Evolutionary conservation across 768 basidiomycete genomes (phyloP).

Genomic region (Antrodiella citrinella): DNA sequence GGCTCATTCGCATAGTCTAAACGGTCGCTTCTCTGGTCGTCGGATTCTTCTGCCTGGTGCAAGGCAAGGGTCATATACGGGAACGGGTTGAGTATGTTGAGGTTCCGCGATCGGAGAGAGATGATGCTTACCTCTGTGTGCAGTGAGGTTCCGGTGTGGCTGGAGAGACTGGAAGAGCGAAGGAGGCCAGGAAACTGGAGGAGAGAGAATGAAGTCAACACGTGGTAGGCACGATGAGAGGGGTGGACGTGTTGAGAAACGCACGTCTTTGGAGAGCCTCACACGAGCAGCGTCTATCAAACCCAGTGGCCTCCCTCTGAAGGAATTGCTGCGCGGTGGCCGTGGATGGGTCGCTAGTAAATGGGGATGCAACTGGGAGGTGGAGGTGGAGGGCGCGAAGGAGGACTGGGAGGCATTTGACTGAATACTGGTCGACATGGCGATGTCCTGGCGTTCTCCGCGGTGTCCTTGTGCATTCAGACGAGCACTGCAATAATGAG

Average conservation of each 20-base stretch:
- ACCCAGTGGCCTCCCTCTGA: slow-evolving; percentile 19
- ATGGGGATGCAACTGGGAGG: slow-evolving; percentile 12
- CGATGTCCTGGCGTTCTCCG: not conserved
- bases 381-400: slow-evolving; percentile 14
- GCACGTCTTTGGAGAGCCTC: slow-evolving; percentile 28
- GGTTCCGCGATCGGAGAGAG: slow-evolving; percentile 2
- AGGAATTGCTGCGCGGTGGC: slow-evolving; percentile 8
- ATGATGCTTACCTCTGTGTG: slow-evolving; percentile 1
- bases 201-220: slow-evolving; percentile 20
- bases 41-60: slow-evolving; percentile 14
- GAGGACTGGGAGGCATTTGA: slow-evolving; percentile 11
- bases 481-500: not conserved
- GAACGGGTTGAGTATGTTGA: slow-evolving; percentile 5
- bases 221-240: slow-evolving; percentile 27
- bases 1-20: slow-evolving; percentile 14
- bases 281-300: slow-evolving; percentile 27
- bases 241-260: slow-evolving; percentile 17
- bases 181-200: slow-evolving; percentile 21
- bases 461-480: not conserved
- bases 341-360: slow-evolving; percentile 11
- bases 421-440: slow-evolving; percentile 2
- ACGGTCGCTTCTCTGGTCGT: slow-evolving; percentile 10
- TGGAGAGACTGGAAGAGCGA: slow-evolving; percentile 19
- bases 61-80: slow-evolving; percentile 9
- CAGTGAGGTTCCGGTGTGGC: not conserved